Evolutionary conservation across 2,329 filamentous ascomycete species (phyloP).

Genomic region (Aspergillus jensenii): DNA sequence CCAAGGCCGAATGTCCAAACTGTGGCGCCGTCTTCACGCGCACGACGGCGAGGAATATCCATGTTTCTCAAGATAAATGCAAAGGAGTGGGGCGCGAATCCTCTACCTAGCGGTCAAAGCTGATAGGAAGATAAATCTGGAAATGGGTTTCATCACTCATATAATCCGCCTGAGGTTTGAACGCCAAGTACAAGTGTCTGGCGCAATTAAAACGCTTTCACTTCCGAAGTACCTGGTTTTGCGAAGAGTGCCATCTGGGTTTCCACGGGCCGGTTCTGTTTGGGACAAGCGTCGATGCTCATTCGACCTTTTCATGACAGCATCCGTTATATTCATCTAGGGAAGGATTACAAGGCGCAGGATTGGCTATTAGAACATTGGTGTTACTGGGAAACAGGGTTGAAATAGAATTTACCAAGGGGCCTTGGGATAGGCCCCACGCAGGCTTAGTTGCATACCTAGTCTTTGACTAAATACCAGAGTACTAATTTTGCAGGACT

Average conservation of each 20-base stretch:
- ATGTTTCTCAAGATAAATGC: conserved; percentile 85
- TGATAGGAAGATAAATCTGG: not conserved
- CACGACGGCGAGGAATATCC: conserved; percentile 84
- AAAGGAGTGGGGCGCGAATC: conserved; percentile 55
- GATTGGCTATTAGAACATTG: not conserved
- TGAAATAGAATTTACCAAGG: conserved; percentile 4
- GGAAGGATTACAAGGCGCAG: not conserved
- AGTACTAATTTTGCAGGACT: not conserved
- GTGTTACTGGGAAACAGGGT: not conserved
- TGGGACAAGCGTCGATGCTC: not conserved
- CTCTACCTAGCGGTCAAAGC: conserved; percentile 17
- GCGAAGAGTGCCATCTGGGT: not conserved
- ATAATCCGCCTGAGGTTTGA: not conserved
- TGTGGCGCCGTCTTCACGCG: conserved; percentile 93
- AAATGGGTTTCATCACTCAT: not conserved
- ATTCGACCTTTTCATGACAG: not conserved
- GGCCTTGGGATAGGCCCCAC: not conserved
- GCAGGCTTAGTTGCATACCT: conserved; percentile 10
- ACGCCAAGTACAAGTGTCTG: too few species aligned
- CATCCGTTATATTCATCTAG: not conserved
- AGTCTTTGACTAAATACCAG: not conserved
- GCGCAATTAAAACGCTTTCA: not conserved
- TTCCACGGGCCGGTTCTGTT: not conserved
- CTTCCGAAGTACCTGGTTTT: not conserved
- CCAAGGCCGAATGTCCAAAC: conserved; percentile 84